Conservation (phyloP, 2,329 filamentous ascomycete genomes). For the Xylariaceae sp. region DNA sequence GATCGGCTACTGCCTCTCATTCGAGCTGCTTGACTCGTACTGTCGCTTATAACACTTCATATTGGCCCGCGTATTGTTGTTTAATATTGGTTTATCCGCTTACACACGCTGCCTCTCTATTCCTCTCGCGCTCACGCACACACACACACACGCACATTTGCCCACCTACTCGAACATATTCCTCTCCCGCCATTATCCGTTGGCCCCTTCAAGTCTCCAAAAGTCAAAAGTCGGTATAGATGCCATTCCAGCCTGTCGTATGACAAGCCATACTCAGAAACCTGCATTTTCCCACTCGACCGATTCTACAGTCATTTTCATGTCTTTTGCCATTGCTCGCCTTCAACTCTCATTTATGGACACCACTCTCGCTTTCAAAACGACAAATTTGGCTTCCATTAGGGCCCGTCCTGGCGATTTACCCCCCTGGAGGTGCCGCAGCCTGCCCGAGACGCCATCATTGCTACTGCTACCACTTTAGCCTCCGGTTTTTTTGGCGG, state of each 20-base stretch:
- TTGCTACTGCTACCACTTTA: conserved; percentile 5
- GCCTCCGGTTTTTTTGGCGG: conserved; percentile 12
- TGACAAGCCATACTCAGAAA: conserved; percentile 1
- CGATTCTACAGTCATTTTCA: too few species aligned
- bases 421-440: conserved; percentile 2
- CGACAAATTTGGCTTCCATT: conserved; percentile 7
- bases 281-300: conserved; percentile 1
- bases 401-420: conserved; percentile 6
- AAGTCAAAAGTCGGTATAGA: neutral
- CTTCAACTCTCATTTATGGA: conserved; percentile 13
- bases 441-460: neutral
- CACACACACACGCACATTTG: neutral
- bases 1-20: conserved; percentile 16
- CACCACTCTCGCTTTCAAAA: conserved; percentile 4
- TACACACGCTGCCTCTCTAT: conserved; percentile 4
- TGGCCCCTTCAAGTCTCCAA: too few species aligned
- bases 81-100: conserved; percentile 8
- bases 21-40: conserved; percentile 10
- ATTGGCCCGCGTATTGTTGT: too few species aligned
- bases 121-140: too few species aligned
- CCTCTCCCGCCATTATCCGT: too few species aligned
- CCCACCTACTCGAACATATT: neutral
- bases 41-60: too few species aligned
- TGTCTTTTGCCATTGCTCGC: conserved; percentile 9
- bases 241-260: conserved; percentile 2